Percentiles rank a stretch among this genome's conserved stretches.
Evolutionary conservation across 768 basidiomycete species (phyloP).

Genomic region (Boletus vinaceobasis): DNA sequence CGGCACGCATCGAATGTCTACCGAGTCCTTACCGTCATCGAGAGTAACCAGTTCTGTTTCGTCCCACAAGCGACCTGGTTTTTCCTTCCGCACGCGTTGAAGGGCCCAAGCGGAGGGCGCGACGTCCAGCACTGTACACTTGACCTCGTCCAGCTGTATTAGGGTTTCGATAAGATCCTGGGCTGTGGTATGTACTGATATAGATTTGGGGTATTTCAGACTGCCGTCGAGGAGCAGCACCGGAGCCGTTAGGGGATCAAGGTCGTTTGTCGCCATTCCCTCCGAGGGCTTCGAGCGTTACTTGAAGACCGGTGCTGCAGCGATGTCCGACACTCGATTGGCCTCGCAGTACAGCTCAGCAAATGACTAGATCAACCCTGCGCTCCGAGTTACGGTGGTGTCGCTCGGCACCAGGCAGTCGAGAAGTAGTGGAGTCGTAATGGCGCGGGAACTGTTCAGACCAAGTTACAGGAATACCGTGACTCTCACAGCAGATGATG

Average conservation of each 20-base stretch:
- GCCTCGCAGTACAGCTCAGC: not conserved
- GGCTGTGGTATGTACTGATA: conserved; percentile 50
- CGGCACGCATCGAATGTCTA: not conserved
- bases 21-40: conserved; percentile 51
- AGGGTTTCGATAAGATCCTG: conserved; percentile 59
- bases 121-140: conserved; percentile 52
- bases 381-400: not conserved
- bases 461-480: not conserved
- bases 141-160: conserved; percentile 45
- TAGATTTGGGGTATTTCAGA: conserved; percentile 55
- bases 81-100: conserved; percentile 59
- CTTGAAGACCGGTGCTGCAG: not conserved
- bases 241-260: conserved; percentile 49
- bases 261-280: conserved; percentile 29
- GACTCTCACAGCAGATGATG: not conserved
- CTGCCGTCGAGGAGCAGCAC: conserved; percentile 55
- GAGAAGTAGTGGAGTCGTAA: not conserved
- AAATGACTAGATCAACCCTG: not conserved
- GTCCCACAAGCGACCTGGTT: conserved; percentile 62
- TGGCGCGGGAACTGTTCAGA: not conserved
- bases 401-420: not conserved
- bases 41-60: conserved; percentile 65
- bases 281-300: not conserved
- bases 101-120: conserved; percentile 65
- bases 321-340: not conserved